Evolutionary conservation across 108 stramenopile species (phyloP).

Genomic region (Epipyxis sp.): DNA sequence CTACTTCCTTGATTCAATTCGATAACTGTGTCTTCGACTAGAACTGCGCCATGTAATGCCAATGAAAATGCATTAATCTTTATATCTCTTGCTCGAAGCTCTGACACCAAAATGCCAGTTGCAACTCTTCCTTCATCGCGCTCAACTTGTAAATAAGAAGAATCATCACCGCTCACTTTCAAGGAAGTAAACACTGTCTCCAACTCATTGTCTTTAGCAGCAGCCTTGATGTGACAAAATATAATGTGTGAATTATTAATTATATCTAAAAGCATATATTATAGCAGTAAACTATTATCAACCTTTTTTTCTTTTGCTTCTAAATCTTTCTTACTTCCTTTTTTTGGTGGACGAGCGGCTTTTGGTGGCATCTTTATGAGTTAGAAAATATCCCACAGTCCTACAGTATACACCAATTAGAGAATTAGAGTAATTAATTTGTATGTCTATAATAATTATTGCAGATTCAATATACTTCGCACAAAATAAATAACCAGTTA

Average conservation of each 20-base stretch:
- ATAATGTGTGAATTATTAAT: too few relatives aligned
- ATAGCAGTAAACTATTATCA: not conserved
- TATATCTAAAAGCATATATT: too few relatives aligned
- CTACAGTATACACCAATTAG: too few relatives aligned
- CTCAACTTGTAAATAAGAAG: not conserved
- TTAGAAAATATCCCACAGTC: too few relatives aligned
- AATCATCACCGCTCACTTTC: not conserved
- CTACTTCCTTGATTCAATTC: slow-evolving; percentile 27
- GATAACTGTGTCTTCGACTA: slow-evolving; percentile 31
- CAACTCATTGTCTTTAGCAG: not conserved
- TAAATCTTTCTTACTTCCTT: not conserved
- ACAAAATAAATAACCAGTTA: too few relatives aligned
- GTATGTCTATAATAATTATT: too few relatives aligned
- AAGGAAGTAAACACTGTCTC: slow-evolving; percentile 7
- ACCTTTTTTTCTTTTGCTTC: not conserved
- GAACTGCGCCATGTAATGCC: slow-evolving; percentile 20
- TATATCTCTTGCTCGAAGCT: slow-evolving; percentile 24
- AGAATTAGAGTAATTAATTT: too few relatives aligned
- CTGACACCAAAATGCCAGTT: slow-evolving; percentile 21
- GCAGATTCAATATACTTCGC: too few relatives aligned
- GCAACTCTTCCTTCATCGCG: slow-evolving; percentile 24
- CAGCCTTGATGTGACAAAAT: too few relatives aligned
- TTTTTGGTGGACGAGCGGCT: not conserved
- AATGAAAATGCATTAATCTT: slow-evolving; percentile 30
- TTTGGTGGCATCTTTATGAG: not conserved